Evolutionary conservation across 2,329 filamentous ascomycete genomes (phyloP).

Genomic region (Tolypocladium album): DNA sequence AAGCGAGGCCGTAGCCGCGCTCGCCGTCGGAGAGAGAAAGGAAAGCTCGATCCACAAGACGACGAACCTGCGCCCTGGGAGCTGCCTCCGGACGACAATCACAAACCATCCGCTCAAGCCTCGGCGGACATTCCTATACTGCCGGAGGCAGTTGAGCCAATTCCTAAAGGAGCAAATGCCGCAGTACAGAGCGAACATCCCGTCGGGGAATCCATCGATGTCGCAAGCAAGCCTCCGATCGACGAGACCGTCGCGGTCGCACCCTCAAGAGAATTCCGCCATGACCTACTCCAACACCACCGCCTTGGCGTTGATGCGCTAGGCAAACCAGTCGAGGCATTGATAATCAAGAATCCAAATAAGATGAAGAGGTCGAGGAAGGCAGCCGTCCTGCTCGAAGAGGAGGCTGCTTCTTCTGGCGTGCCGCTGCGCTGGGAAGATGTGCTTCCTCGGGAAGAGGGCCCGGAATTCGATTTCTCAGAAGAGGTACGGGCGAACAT

Average conservation of each 20-base stretch:
- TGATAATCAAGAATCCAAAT: conserved; percentile 33
- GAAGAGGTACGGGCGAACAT: conserved; percentile 34
- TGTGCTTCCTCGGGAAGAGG: conserved; percentile 15
- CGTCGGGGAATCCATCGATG: neutral
- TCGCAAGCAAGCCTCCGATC: neutral
- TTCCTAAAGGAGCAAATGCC: neutral
- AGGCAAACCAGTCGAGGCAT: conserved; percentile 28
- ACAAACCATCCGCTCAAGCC: neutral
- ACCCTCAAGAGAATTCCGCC: conserved; percentile 5
- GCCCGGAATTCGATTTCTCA: conserved; percentile 9
- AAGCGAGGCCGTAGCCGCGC: neutral
- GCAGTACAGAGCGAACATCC: neutral
- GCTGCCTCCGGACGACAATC: neutral
- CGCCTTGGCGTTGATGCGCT: conserved; percentile 21
- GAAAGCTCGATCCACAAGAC: neutral
- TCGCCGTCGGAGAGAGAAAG: neutral
- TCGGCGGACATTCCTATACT: neutral
- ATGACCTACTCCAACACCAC: conserved; percentile 17
- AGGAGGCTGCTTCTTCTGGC: conserved; percentile 4
- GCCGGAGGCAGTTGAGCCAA: neutral
- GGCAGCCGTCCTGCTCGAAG: conserved; percentile 7
- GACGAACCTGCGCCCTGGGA: conserved; percentile 5
- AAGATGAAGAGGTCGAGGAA: conserved; percentile 11
- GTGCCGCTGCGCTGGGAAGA: conserved; percentile 19
- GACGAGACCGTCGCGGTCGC: neutral